phyloP scores from a whole-genome alignment of 176 grass and related monocot genomes.

The Paspalum vaginatum region DNA sequence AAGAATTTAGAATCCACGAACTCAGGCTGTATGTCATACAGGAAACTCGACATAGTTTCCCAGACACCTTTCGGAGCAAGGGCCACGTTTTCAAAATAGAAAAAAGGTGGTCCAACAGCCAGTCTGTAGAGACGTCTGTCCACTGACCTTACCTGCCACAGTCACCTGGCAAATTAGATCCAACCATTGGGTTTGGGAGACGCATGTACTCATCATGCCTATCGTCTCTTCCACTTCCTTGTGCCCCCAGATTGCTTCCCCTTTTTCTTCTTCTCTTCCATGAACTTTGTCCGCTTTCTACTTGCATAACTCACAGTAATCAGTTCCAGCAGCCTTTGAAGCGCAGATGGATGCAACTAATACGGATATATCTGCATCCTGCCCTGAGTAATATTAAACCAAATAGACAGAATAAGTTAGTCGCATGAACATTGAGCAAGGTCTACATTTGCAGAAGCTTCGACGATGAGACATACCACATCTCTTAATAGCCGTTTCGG shows the following conservation, averaged over 20 bases:
- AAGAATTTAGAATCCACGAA: constrained; percentile 87
- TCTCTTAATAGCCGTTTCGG: constrained; percentile 68
- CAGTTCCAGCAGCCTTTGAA: constrained; percentile 50
- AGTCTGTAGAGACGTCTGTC: constrained; percentile 43
- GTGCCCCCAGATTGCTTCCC: constrained; percentile 38
- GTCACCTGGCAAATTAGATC: constrained; percentile 61
- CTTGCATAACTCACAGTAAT: constrained; percentile 19
- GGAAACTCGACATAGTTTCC: constrained; percentile 56
- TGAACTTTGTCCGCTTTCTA: constrained; percentile 39
- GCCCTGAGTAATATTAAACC: constrained; percentile 52
- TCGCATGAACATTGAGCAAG: neutral
- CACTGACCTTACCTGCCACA: constrained; percentile 14
- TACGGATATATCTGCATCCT: constrained; percentile 53
- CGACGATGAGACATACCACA: constrained; percentile 70
- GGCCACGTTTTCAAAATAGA: constrained; percentile 87
- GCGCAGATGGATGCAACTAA: constrained; percentile 69
- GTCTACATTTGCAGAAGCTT: neutral
- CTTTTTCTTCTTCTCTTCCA: constrained; percentile 42
- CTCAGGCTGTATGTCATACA: constrained; percentile 78
- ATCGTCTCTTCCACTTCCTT: constrained; percentile 34
- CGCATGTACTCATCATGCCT: constrained; percentile 31
- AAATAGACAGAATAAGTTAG: constrained; percentile 35
- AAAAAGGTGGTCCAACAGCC: constrained; percentile 67
- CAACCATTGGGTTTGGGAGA: constrained; percentile 79
- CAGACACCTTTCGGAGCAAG: constrained; percentile 70